Evolutionary conservation across 495 filamentous ascomycete genomes (phyloP), one percentile per base, ranked within the genome.

Genomic region (Talaromyces ruber): DNA sequence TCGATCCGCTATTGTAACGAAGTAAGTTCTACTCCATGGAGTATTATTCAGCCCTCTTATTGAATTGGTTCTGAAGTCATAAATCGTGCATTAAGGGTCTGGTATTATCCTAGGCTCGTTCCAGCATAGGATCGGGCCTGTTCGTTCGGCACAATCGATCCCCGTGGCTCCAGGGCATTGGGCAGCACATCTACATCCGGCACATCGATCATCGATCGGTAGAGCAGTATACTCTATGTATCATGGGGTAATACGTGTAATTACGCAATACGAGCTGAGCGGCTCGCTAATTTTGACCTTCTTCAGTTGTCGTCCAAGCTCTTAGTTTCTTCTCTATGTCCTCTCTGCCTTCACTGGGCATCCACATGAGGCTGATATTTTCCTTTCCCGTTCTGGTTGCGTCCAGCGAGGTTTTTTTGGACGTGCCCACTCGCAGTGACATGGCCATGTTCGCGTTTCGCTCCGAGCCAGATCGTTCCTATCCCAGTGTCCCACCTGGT

Each of bases 221-320:
- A 2, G 12, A n/a, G n/a, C n/a, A n/a, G n/a, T n/a, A n/a, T n/a
- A n/a, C n/a, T n/a, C n/a, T n/a, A n/a, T n/a, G n/a, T n/a, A n/a
- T n/a, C n/a, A n/a, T n/a, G 12, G 39, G 12, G 6, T 8, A 45
- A 21, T 45, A 45, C 43, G 21, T 6, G n/a, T 47, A 21, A 47
- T 18, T 47, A 18, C 18, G 7, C n/a, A 18, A 18, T 47, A 47
- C 43, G 43, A 47, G 18, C 47, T 51, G 50, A 53, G 54, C 54
- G 29, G 54, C 54, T 57, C 54, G 54, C 54, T 57, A 57, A 57
- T 57, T 57, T 57, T 57, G 54, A 30, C 54, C 52, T 21, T 32
- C 26, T 34, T 57, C 54, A 57, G 54, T 26, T 22, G 26, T 54
- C 24, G 51, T 54, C 22, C 51, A 26, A 26, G 5, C 51, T 26